Conservation (phyloP, 2,329 filamentous ascomycete genomes). For the Epichloe brachyelytri region DNA sequence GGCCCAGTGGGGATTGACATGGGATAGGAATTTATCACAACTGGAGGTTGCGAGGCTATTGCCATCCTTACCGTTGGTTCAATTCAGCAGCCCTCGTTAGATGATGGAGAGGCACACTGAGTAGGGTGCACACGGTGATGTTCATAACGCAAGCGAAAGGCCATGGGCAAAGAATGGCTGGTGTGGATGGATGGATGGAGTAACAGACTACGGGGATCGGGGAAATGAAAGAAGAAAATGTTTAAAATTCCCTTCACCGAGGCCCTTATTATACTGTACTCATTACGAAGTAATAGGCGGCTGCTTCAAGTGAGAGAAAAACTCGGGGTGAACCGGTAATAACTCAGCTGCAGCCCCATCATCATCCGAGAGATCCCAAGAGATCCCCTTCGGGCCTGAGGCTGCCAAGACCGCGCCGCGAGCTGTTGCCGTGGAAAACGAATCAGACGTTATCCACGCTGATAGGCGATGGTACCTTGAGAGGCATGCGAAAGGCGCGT, state of each 20-base stretch:
- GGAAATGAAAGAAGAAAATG: background rate
- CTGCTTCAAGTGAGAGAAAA: conserved; percentile 11
- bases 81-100: no score
- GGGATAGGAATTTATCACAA: no score
- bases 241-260: background rate
- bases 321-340: conserved; percentile 23
- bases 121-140: no score
- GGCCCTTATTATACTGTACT: background rate
- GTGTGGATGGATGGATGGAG: background rate
- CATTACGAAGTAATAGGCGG: background rate
- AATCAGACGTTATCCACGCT: background rate
- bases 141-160: no score
- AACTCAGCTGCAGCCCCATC: conserved; percentile 10
- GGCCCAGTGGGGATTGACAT: no score
- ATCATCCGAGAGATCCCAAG: no score
- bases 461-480: background rate
- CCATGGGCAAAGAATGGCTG: background rate
- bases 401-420: conserved; percentile 14
- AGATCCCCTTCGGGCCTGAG: conserved; percentile 17
- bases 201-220: background rate
- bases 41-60: no score
- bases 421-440: conserved; percentile 21
- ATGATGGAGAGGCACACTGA: no score
- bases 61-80: no score
- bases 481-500: background rate